phyloP scores from a whole-genome alignment of 345 rosid species.

The Lepidium sativum region DNA sequence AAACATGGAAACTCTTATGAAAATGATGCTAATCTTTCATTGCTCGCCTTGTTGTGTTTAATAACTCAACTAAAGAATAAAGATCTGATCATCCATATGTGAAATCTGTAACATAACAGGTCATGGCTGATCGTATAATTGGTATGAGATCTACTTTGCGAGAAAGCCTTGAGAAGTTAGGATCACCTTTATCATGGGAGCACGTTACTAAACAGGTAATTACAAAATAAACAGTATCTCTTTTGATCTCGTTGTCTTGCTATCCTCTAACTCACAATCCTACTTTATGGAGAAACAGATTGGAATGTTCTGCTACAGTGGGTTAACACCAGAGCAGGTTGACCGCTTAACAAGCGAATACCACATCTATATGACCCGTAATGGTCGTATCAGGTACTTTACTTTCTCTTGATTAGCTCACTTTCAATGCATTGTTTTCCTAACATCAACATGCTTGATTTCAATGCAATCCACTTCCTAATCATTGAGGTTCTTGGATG shows the following conservation, averaged over 20 bases:
- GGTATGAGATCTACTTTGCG: conserved; percentile 70
- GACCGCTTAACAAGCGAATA: conserved; percentile 69
- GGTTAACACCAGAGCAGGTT: conserved; percentile 84
- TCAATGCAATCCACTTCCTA: no score
- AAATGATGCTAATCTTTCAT: background rate
- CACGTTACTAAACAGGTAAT: conserved; percentile 84
- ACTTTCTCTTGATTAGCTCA: background rate
- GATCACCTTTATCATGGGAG: conserved; percentile 78
- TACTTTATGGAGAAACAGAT: conserved; percentile 41
- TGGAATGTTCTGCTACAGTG: conserved; percentile 98
- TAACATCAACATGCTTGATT: no score
- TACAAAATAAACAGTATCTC: background rate
- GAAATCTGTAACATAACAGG: conserved; percentile 27
- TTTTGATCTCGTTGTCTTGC: background rate
- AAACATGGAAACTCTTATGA: background rate
- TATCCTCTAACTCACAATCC: background rate
- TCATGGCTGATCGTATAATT: conserved; percentile 94
- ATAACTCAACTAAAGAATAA: background rate
- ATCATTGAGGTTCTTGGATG: background rate
- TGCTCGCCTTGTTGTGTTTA: background rate
- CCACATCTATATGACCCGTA: conserved; percentile 87
- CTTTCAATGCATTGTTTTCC: background rate
- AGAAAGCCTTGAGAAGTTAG: conserved; percentile 79
- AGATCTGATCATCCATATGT: background rate
- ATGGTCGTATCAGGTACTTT: conserved; percentile 80